Conservation (phyloP, 1,139 yeast species). For the Yamadazyma conglobata region DNA sequence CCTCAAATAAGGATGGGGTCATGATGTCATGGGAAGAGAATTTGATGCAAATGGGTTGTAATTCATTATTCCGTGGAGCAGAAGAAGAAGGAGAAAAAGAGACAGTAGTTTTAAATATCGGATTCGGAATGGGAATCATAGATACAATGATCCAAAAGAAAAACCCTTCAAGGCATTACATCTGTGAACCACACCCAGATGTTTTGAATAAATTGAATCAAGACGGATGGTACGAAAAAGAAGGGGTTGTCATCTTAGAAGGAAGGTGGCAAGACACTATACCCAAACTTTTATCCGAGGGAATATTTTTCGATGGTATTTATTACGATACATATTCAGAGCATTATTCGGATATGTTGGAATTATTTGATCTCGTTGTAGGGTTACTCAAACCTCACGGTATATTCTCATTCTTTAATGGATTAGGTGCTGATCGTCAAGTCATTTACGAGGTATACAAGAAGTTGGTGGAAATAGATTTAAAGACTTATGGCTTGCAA, state of each 20-base stretch:
- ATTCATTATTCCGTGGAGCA: constrained; percentile 51
- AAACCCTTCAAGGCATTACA: constrained; percentile 71
- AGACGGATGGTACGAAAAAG: constrained; percentile 84
- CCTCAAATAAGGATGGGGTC: constrained; percentile 81
- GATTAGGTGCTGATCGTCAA: constrained; percentile 92
- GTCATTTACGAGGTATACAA: constrained; percentile 87
- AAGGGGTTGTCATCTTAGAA: constrained; percentile 67
- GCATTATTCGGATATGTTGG: constrained; percentile 80
- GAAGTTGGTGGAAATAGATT: constrained; percentile 75
- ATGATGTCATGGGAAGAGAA: constrained; percentile 97
- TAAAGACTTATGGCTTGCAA: constrained; percentile 71
- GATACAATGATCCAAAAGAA: constrained; percentile 67
- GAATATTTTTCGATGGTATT: constrained; percentile 82
- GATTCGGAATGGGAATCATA: constrained; percentile 96
- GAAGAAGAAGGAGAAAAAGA: constrained; percentile 21
- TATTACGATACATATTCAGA: constrained; percentile 94
- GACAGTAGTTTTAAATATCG: constrained; percentile 69
- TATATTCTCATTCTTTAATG: constrained; percentile 85
- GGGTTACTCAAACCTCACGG: constrained; percentile 82
- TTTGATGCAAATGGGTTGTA: constrained; percentile 78
- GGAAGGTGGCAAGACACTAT: constrained; percentile 92
- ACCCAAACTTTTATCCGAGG: constrained; percentile 59
- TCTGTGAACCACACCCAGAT: constrained; percentile 94
- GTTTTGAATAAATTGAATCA: constrained; percentile 62
- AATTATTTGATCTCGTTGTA: constrained; percentile 74